Conservation (phyloP, 2,329 filamentous ascomycete species). For the Colletotrichum simmondsii region DNA sequence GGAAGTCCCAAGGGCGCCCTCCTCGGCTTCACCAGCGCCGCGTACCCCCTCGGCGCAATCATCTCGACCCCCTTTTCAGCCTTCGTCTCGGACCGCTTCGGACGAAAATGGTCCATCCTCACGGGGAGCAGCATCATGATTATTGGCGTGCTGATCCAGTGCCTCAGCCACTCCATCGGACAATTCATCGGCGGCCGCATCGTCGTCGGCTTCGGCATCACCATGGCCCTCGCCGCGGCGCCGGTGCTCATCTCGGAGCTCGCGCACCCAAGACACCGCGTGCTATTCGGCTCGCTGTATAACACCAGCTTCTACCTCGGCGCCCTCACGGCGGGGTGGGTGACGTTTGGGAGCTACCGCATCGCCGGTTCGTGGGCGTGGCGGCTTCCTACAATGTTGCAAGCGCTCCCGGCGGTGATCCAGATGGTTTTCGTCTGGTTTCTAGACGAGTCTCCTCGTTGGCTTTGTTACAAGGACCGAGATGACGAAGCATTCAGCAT, state of each 20-base stretch:
- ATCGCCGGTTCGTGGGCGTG: neutral
- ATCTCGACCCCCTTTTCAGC: conserved; percentile 47
- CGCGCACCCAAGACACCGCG: conserved; percentile 15
- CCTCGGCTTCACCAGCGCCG: conserved; percentile 50
- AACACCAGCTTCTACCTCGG: conserved; percentile 43
- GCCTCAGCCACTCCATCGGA: conserved; percentile 38
- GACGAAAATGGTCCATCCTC: conserved; percentile 50
- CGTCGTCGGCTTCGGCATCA: conserved; percentile 45
- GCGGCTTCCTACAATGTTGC: conserved; percentile 5
- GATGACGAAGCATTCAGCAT: conserved; percentile 43
- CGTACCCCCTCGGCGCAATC: conserved; percentile 52
- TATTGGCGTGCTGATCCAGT: conserved; percentile 45
- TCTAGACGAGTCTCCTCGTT: conserved; percentile 45
- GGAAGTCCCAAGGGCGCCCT: conserved; percentile 35
- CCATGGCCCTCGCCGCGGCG: conserved; percentile 42
- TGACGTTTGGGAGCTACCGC: conserved; percentile 44
- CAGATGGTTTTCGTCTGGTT: conserved; percentile 16
- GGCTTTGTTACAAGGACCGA: conserved; percentile 43
- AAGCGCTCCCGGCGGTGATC: conserved; percentile 5
- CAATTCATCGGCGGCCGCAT: conserved; percentile 44
- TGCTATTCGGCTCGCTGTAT: neutral
- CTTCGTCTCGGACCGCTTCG: conserved; percentile 50
- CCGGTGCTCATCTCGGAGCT: conserved; percentile 47
- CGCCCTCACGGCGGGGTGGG: conserved; percentile 49
- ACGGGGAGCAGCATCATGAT: conserved; percentile 46